Evolutionary conservation across 805 yeast species (phyloP).

Genomic region (Spathaspora boniae): DNA sequence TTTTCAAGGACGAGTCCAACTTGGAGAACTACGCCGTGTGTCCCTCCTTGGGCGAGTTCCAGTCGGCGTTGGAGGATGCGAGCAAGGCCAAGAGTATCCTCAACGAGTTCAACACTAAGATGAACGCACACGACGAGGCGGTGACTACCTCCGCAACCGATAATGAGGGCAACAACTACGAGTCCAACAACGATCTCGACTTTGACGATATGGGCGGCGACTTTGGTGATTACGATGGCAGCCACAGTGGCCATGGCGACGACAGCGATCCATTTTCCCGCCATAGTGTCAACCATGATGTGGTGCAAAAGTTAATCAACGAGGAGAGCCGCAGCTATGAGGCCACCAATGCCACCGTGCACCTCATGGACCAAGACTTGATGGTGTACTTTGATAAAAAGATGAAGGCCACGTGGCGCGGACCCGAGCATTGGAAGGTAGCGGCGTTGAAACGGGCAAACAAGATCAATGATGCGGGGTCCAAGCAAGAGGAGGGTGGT

Average conservation of each 20-base stretch:
- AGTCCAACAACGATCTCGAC: conserved; percentile 10
- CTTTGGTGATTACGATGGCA: conserved; percentile 9
- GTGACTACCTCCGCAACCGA: conserved; percentile 9
- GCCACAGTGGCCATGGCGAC: conserved; percentile 4
- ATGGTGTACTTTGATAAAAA: conserved; percentile 80
- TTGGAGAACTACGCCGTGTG: conserved; percentile 47
- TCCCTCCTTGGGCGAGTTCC: conserved; percentile 65
- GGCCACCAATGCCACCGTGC: conserved; percentile 17
- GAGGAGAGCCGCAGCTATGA: conserved; percentile 11
- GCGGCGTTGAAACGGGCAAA: conserved; percentile 49
- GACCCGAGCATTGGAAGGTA: conserved; percentile 89
- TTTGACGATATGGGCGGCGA: conserved; percentile 11
- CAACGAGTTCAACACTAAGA: conserved; percentile 36
- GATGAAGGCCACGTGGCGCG: conserved; percentile 76
- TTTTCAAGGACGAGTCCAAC: conserved; percentile 18
- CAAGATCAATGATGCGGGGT: conserved; percentile 16
- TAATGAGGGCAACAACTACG: conserved; percentile 11
- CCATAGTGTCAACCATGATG: conserved; percentile 11
- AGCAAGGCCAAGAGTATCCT: conserved; percentile 45
- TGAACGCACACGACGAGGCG: conserved; percentile 4
- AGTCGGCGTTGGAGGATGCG: conserved; percentile 49
- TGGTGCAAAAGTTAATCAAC: conserved; percentile 10
- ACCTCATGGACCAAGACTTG: conserved; percentile 58
- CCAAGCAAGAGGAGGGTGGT: not conserved
- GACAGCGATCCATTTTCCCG: conserved; percentile 11